These are phyloP conservation scores for Paracorniculantispora psalliotae DNA, from an alignment of 2,329 filamentous ascomycete genomes.

Conservation along the genomic window DNA sequence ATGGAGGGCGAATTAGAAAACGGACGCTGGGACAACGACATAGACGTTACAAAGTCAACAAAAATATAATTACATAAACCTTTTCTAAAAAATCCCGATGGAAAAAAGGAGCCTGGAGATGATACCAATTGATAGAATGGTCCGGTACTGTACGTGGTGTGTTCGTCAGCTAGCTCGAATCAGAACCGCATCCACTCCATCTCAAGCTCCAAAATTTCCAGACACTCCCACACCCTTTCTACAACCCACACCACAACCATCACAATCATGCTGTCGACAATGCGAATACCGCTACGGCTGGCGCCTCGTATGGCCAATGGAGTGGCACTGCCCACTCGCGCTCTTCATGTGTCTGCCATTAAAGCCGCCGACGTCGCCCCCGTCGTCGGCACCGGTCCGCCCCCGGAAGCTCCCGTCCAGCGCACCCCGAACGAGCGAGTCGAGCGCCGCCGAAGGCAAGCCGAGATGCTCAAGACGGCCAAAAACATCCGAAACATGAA, in stretches of 20 bases:
- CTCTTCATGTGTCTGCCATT: conserved; percentile 29
- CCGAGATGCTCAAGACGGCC: conserved; percentile 48
- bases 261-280: conserved; percentile 36
- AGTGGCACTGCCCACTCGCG: conserved; percentile 18
- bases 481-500: conserved; percentile 39
- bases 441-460: conserved; percentile 49
- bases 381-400: conserved; percentile 53
- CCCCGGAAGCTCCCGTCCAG: conserved; percentile 50
- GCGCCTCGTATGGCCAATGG: conserved; percentile 23
- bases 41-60: too few species aligned
- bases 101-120: too few species aligned
- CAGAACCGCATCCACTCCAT: neutral
- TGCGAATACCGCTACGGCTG: conserved; percentile 35
- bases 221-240: conserved; percentile 8
- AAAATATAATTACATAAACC: too few species aligned
- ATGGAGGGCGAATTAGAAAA: too few species aligned
- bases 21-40: too few species aligned
- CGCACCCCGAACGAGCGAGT: conserved; percentile 36
- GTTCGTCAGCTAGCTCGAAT: too few species aligned
- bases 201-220: conserved; percentile 13
- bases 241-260: conserved; percentile 13
- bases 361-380: conserved; percentile 45
- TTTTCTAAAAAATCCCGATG: too few species aligned
- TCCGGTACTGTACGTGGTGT: too few species aligned
- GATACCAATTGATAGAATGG: too few species aligned